phyloP scores from a whole-genome alignment of 1,284 basidiomycete genomes.

The Xerocomus nothofagi region DNA sequence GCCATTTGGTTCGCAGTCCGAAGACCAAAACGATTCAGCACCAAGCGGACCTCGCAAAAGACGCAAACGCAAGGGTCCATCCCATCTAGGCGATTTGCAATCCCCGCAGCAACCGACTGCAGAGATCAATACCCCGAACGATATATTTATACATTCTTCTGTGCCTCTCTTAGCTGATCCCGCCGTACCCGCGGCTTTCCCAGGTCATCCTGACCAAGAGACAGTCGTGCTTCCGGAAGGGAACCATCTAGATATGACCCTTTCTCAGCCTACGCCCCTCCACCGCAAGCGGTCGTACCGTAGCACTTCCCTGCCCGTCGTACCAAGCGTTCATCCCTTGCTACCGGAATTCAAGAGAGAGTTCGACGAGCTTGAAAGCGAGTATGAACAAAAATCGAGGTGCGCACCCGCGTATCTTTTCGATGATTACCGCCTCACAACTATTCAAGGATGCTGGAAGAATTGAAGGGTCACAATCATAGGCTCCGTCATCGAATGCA shows the following conservation, averaged over 20 bases:
- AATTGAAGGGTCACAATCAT: constrained; percentile 58
- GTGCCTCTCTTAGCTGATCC: constrained; percentile 7
- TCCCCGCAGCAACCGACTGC: constrained; percentile 13
- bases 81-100: constrained; percentile 10
- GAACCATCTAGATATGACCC: not conserved
- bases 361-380: constrained; percentile 49
- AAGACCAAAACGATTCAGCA: constrained; percentile 40
- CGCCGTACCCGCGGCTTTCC: not conserved
- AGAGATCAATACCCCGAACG: constrained; percentile 10
- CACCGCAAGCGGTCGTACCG: constrained; percentile 27
- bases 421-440: constrained; percentile 4
- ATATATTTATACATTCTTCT: constrained; percentile 2
- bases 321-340: constrained; percentile 6
- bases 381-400: constrained; percentile 63
- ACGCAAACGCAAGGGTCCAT: constrained; percentile 8
- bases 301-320: constrained; percentile 26
- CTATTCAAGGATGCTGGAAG: constrained; percentile 52
- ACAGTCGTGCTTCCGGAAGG: not conserved
- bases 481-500: constrained; percentile 65
- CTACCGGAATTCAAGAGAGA: constrained; percentile 39
- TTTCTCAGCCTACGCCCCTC: constrained; percentile 18
- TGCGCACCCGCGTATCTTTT: constrained; percentile 37
- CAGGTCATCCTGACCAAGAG: constrained; percentile 9
- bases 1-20: constrained; percentile 48
- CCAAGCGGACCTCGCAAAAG: constrained; percentile 17